Evolutionary conservation across 129 eudicot genomes (phyloP).

Genomic region (Chrysanthemum seticuspe): DNA sequence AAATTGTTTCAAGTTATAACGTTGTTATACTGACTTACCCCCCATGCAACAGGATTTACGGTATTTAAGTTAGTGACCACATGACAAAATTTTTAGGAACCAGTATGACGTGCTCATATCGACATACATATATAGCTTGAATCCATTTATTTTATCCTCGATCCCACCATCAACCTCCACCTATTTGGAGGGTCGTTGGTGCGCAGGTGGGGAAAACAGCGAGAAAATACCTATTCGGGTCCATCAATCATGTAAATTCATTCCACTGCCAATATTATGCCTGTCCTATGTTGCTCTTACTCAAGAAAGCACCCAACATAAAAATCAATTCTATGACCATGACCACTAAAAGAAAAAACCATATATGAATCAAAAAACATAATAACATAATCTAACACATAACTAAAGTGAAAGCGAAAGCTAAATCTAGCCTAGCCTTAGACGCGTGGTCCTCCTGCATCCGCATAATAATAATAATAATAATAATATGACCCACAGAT

Average conservation of each 20-base stretch:
- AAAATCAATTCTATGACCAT: slow-evolving; percentile 21
- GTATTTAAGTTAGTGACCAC: too few relatives aligned
- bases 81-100: too few relatives aligned
- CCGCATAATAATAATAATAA: slow-evolving; percentile 4
- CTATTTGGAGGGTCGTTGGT: neutral
- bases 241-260: slow-evolving; percentile 33
- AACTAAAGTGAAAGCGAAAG: slow-evolving; percentile 26
- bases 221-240: slow-evolving; percentile 16
- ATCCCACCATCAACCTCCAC: slow-evolving; percentile 12
- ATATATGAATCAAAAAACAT: slow-evolving; percentile 26
- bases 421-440: slow-evolving; percentile 4
- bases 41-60: too few relatives aligned
- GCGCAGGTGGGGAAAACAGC: slow-evolving; percentile 1
- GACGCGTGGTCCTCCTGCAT: slow-evolving; percentile 37
- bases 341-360: slow-evolving; percentile 24
- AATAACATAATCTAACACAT: slow-evolving; percentile 26
- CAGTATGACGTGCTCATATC: too few relatives aligned
- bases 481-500: slow-evolving; percentile 12
- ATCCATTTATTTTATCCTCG: neutral
- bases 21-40: too few relatives aligned
- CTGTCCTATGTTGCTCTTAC: slow-evolving; percentile 34
- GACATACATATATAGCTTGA: too few relatives aligned
- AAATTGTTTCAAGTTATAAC: too few relatives aligned
- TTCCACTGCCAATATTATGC: neutral
- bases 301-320: slow-evolving; percentile 37